Evolutionary conservation across 495 filamentous ascomycete genomes (phyloP).

Genomic region (Cercophora sp.): DNA sequence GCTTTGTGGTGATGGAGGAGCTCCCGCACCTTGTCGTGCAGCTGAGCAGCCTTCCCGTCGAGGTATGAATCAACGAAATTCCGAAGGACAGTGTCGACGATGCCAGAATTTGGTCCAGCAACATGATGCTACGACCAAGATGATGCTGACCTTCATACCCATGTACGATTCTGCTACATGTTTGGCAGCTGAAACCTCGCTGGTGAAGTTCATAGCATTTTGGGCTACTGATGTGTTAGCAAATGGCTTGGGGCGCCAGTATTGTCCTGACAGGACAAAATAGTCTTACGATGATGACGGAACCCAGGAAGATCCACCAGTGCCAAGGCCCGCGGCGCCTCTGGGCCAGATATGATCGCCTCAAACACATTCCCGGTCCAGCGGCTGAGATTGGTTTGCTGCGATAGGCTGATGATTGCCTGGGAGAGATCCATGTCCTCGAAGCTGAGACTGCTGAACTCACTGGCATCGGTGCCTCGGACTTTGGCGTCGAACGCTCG

Average conservation of each 20-base stretch:
- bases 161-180: conserved; percentile 56
- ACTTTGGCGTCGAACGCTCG: conserved; percentile 24
- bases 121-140: conserved; percentile 53
- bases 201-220: conserved; percentile 37
- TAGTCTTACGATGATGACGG: no score
- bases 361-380: conserved; percentile 60
- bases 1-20: conserved; percentile 33
- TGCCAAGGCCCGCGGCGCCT: conserved; percentile 54
- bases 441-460: conserved; percentile 29
- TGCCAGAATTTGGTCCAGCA: conserved; percentile 12
- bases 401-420: conserved; percentile 47
- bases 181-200: conserved; percentile 45
- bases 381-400: conserved; percentile 34
- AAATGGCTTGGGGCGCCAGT: no score
- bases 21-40: conserved; percentile 37
- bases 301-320: conserved; percentile 64
- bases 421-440: conserved; percentile 30
- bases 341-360: conserved; percentile 58
- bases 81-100: conserved; percentile 21
- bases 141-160: conserved; percentile 49
- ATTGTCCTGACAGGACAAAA: no score
- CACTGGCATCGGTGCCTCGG: conserved; percentile 19
- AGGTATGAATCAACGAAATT: conserved; percentile 34
- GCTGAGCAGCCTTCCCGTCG: conserved; percentile 25
- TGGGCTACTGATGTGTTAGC: no score